Evolutionary conservation across 2,329 filamentous ascomycete genomes (phyloP), one percentile per base, ranked within the genome.

Genomic region (Talaromyces sp.): DNA sequence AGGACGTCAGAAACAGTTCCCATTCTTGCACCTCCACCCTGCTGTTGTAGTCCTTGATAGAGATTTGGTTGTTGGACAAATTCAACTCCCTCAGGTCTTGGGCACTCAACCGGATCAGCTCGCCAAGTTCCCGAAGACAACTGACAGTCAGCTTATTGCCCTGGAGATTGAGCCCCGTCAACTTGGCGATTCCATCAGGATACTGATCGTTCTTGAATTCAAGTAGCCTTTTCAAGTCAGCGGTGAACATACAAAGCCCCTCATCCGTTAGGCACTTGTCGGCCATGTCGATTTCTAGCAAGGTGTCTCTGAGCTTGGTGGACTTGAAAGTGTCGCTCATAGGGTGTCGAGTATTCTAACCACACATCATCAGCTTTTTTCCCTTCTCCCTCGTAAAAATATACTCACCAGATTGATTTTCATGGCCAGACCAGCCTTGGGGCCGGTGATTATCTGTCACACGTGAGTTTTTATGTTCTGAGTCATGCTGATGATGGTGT

Each of bases 81-180:
- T 82, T 78, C 23, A 83, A 68, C 30, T 79, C 78, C 63, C 75
- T 75, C 16, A 84, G 67, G 44, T 81, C 78, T n/a, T 72, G 72
- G n/a, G 67, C 63, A 7, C 76, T 75, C n/a, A 78, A 68, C 12
- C 68, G 65, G 54, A 83, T 73, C 36, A 81, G 70, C 23, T 71
- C 68, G 2, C 76, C 75, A 3, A 84, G 72, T 51, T 72, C 72
- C 8, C 67, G 68, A 18, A 84, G 72, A 4, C 78, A 75, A 7
- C 65, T 62, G 5, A 75, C 71, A 0, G 78, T 82, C 33, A 84
- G 72, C 9, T 65, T 63, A 65, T 83, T 83, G 31, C 73, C 73
- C 44, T 73, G 73, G 4, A 83, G 68, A 63, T 79, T 77, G 27
- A 84, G 68, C 62, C 81, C 80, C 40, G 80, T 77, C 10, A 83